These are phyloP conservation scores for Claviceps sp. DNA, from an alignment of 2,329 filamentous ascomycete species.

Conservation along the genomic window DNA sequence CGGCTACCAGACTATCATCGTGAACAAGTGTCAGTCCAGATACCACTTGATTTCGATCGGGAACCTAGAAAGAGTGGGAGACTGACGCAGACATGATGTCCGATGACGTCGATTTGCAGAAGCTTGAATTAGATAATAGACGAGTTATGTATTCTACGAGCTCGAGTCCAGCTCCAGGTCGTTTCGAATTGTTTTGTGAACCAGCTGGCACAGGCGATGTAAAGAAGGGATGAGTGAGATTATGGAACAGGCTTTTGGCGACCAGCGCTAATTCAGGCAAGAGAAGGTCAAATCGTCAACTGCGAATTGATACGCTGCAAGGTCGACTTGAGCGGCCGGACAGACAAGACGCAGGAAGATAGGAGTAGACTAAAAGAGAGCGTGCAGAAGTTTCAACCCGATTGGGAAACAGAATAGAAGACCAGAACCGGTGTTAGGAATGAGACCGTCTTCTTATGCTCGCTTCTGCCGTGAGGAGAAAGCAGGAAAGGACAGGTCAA, in stretches of 20 bases:
- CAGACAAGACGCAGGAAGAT: background rate
- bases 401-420: conserved; percentile 12
- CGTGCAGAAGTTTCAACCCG: conserved; percentile 8
- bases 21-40: background rate
- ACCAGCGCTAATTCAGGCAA: background rate
- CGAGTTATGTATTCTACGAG: background rate
- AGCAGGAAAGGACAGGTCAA: background rate
- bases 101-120: background rate
- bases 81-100: conserved; percentile 6
- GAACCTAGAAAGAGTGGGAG: background rate
- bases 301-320: background rate
- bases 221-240: background rate
- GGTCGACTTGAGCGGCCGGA: conserved; percentile 1
- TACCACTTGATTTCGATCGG: background rate
- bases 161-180: conserved; percentile 11
- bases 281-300: background rate
- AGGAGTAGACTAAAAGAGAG: conserved; percentile 1
- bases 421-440: conserved; percentile 13
- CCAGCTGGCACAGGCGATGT: background rate
- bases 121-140: background rate
- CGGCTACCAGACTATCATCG: conserved; percentile 41
- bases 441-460: conserved; percentile 18
- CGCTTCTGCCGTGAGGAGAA: background rate
- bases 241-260: background rate
- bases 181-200: background rate